Evolutionary conservation across 2,329 filamentous ascomycete species (phyloP), one percentile per base, ranked within the genome.

Genomic region (Clarireedia homoeocarpa): DNA sequence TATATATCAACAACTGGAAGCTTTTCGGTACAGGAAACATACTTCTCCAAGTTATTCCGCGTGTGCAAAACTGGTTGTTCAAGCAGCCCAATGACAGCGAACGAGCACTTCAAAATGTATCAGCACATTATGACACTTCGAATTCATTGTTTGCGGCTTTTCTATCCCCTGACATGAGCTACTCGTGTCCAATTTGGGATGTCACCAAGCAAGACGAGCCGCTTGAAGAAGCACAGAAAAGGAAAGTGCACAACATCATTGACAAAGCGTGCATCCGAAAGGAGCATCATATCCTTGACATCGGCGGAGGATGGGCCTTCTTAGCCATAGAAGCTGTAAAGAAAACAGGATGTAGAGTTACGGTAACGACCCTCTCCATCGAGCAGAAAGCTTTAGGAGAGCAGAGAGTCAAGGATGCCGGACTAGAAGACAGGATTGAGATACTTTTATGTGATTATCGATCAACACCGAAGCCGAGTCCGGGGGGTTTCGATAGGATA

Each of bases 81-180:
- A 53, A 50, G 5, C 58, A 84, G 4, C 77, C 75, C 10, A 83
- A 83, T 63, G 80, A 76, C 10, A 66, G 80, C 14, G 73, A 73
- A 2, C 80, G 78, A 59, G 72, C 81, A 2, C 75, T 80, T 14
- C 72, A 85, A 48, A 87, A 89, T 65, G 82, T 86, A 56, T 78
- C 79, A 3, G 82, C 83, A 4, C 86, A 89, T 61, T 89, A 89
- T 66, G 85, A 89, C 63, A 85, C 88, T 60, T 84, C 81, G 61
- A 88, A 88, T 65, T 80, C 81, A 54, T 85, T 88, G 79, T 88
- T 88, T 62, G 81, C 83, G 6, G 82, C 83, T 0, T 88, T 88
- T 60, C 74, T 88, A 34, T 86, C 82, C 0, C 74, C 78, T 17
- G 85, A 88, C 65, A 87, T 88, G 84, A 87, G 83, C 1, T 88